Percentiles rank a stretch among this genome's conserved stretches.
Conservation (phyloP, 2,329 filamentous ascomycete species). For the Knoxdaviesia proteae region DNA sequence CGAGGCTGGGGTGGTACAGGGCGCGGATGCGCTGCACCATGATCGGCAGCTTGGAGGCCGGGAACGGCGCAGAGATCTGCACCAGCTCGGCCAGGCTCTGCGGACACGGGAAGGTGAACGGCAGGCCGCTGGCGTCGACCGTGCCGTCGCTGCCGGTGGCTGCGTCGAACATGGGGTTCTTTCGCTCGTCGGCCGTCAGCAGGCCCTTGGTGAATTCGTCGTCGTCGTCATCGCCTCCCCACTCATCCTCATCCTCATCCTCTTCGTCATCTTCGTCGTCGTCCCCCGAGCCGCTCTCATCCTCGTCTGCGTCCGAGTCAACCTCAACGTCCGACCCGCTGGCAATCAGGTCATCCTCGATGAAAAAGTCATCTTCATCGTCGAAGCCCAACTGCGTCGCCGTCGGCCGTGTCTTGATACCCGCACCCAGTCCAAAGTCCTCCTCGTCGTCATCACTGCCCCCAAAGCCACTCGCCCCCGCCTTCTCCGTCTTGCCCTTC, state of each 20-base stretch:
- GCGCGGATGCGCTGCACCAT: conserved; percentile 80
- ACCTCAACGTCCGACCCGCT: conserved; percentile 52
- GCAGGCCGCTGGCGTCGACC: conserved; percentile 35
- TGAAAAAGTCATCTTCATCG: conserved; percentile 83
- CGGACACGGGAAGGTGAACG: conserved; percentile 76
- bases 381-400: conserved; percentile 53
- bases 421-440: conserved; percentile 37
- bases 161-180: conserved; percentile 27
- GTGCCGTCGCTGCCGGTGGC: conserved; percentile 20
- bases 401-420: conserved; percentile 34
- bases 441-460: conserved; percentile 22
- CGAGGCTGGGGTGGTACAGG: conserved; percentile 76
- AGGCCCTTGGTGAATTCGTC: conserved; percentile 56
- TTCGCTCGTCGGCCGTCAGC: conserved; percentile 34
- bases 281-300: conserved; percentile 25
- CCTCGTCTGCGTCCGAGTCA: conserved; percentile 30
- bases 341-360: conserved; percentile 75
- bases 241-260: conserved; percentile 15
- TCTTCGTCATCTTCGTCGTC: conserved; percentile 17
- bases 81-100: conserved; percentile 56
- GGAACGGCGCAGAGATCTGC: conserved; percentile 39
- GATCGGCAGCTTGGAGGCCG: conserved; percentile 45
- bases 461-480: background rate
- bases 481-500: conserved; percentile 2
- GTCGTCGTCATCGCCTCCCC: conserved; percentile 20